Evolutionary conservation across 306 rosid genomes (phyloP), one percentile per base, ranked within the genome.

Genomic region (Vigna nakashimae): DNA sequence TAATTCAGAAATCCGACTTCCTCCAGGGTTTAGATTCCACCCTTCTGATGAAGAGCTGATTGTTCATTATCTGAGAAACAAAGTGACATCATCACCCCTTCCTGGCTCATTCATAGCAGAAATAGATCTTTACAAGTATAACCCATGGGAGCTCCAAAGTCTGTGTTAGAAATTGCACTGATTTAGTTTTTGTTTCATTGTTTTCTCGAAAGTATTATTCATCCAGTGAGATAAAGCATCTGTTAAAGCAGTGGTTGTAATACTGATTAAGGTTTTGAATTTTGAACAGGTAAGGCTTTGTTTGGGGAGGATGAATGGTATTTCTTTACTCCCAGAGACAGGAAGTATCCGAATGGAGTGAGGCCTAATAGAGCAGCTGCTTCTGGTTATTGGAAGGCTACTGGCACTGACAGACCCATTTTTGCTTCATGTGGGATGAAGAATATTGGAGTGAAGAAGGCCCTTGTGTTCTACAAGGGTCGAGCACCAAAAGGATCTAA

Each of bases 21-120:
- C 95, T 20, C 91, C 97, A 22, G 97, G 97, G 45, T 92, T 92
- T 66, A 87, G 97, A 82, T 92, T 92, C 73, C 90, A 92, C 79
- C 97, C 96, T 46, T 87, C 97, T 6, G 97, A 92, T 28, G 93
- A 89, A 50, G 97, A 92, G 55, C 91, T 92, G 59, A 80, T 88
- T 40, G 83, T 87, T 75, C 90, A 92, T 79, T 92, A 90, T 76
- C 84, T 92, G 46, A 75, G 84, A 81, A 90, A 90, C 76, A 88
- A 87, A 82, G 87, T 86, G 13, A 63, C 86, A 71, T 88, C 97
- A 38, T 65, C 80, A 36, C 91, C 96, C 0, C 90, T 90, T 57
- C 93, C 93, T 8, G 91, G 88, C 38, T 82, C 86, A 24, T 79
- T 90, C 78, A 83, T 92, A n/a, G 84, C 97, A 6, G 97, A 92